Base-by-base conservation (phyloP, 163 green algal genomes). In the Scenedesmus sp. region DNA sequence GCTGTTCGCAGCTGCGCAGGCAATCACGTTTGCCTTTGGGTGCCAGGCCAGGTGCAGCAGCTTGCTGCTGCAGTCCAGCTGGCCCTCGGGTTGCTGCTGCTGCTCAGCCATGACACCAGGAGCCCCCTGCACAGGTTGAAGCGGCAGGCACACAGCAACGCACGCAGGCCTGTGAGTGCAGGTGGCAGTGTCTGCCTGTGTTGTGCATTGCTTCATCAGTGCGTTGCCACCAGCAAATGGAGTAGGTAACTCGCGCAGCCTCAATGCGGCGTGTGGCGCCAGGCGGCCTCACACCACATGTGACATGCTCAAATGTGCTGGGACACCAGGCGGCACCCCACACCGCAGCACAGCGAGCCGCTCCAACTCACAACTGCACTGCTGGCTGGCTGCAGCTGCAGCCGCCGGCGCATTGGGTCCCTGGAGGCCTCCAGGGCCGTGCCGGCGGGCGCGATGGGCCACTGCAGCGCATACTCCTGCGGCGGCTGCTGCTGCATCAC, bases 11-110 rank as follows among this genome's bases (percentile, higher is more conserved):
- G 97, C 97, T 1, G 97, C 98, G 24, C 95, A 97, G 20, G 98
- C 98, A 59, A 99, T 97, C 1, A 99, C 93, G 89, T 98, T 96
- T 49, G 94, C 95, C 68, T 96, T 91, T 65, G 98, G 98, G 91
- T 99, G 98, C 97, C 97, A 99, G 9, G 97, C 97, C 40, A 99
- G 91, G 92, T 99, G 97, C 90, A 99, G 95, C 89, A 99, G 94
- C 95, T 99, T 99, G 42, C 92, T 92, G 18, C 81, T 83, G 49
- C 98, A 98, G 94, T 99, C 98, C 35, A 79, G 92, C 91, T 61
- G 86, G 80, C 13, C 90, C 26, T 35, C 93, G 65, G 30, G 76
- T 81, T 53, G 72, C 65, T 94, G 83, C 89, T 65, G 33, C 86
- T 92, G 18, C 89, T 79, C 46, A 61, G 73, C 68, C 42, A 56